phyloP scores from a whole-genome alignment of 2,329 filamentous ascomycete genomes.

The Pseudocercospora fuligena region DNA sequence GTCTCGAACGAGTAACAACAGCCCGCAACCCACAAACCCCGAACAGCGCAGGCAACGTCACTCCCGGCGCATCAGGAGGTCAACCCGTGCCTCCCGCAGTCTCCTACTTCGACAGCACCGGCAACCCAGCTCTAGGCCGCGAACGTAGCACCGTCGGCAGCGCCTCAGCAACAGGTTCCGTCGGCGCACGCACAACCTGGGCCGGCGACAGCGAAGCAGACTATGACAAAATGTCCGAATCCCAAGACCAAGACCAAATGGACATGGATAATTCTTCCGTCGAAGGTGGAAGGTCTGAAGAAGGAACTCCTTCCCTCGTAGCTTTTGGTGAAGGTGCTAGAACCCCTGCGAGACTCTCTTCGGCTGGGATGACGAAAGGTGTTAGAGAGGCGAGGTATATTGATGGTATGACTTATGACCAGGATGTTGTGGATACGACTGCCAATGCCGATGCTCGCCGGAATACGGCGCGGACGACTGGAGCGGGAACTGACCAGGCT shows the following conservation, averaged over 20 bases:
- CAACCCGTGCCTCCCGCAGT: constrained; percentile 38
- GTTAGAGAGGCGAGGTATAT: constrained; percentile 48
- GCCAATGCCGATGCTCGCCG: constrained; percentile 28
- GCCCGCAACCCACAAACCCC: constrained; percentile 59
- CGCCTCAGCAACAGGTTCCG: constrained; percentile 82
- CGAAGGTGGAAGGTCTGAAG: constrained; percentile 78
- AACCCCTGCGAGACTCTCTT: constrained; percentile 63
- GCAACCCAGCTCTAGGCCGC: constrained; percentile 66
- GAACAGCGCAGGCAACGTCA: constrained; percentile 40
- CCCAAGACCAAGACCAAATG: constrained; percentile 37
- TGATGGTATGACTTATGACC: constrained; percentile 54
- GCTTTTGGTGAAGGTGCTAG: constrained; percentile 88
- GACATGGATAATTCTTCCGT: constrained; percentile 62
- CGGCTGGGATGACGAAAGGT: constrained; percentile 54
- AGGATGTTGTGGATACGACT: constrained; percentile 46
- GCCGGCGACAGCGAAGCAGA: constrained; percentile 63
- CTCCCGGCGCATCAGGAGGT: constrained; percentile 38
- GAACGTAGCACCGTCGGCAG: constrained; percentile 89
- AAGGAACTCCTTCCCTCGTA: constrained; percentile 80
- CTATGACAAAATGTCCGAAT: constrained; percentile 69
- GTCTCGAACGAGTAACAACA: constrained; percentile 86
- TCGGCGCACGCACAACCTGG: constrained; percentile 71
- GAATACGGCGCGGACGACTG: background rate
- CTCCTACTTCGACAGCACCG: constrained; percentile 81
- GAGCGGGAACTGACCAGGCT: constrained; percentile 54